Evolutionary conservation across 768 basidiomycete genomes (phyloP).

Genomic region (Phanerochaete sordida): DNA sequence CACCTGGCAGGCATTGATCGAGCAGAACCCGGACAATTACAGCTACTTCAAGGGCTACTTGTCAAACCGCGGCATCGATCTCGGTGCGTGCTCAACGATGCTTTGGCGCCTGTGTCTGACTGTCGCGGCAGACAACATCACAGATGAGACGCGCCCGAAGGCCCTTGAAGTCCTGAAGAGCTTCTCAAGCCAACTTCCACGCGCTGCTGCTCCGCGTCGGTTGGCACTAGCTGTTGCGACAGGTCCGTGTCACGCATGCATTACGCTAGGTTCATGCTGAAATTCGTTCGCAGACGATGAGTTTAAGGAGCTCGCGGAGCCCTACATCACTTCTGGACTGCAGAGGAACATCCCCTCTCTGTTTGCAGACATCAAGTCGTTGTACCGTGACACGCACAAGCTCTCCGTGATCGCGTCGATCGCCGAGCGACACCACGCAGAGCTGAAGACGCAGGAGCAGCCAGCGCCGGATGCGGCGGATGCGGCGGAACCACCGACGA

Average conservation of each 20-base stretch:
- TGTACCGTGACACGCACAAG: conserved; percentile 69
- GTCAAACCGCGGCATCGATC: conserved; percentile 55
- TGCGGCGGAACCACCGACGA: conserved; percentile 49
- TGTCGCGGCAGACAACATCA: conserved; percentile 31
- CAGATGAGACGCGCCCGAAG: conserved; percentile 47
- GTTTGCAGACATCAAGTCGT: conserved; percentile 86
- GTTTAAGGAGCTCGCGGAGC: conserved; percentile 60
- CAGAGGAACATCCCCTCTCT: conserved; percentile 89
- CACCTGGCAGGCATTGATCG: conserved; percentile 77
- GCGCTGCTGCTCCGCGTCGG: conserved; percentile 68
- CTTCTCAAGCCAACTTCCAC: conserved; percentile 60
- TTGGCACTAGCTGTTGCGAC: conserved; percentile 66
- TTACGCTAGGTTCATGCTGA: background rate
- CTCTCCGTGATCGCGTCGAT: conserved; percentile 65
- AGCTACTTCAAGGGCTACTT: conserved; percentile 80
- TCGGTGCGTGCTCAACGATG: conserved; percentile 43
- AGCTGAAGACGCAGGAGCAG: conserved; percentile 33
- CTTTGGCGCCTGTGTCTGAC: background rate
- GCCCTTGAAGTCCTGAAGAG: conserved; percentile 57
- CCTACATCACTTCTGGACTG: conserved; percentile 69
- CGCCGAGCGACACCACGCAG: conserved; percentile 46
- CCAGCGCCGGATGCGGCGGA: conserved; percentile 6
- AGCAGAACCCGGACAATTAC: conserved; percentile 80
- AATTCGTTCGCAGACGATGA: conserved; percentile 44
- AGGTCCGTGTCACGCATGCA: conserved; percentile 28